A percentile compares a stretch with the other conserved stretches of the same genome.
These are phyloP conservation scores for Cladochytrium replicatum DNA, from an alignment of 192 early-diverging fungal species.

Conservation along the genomic window DNA sequence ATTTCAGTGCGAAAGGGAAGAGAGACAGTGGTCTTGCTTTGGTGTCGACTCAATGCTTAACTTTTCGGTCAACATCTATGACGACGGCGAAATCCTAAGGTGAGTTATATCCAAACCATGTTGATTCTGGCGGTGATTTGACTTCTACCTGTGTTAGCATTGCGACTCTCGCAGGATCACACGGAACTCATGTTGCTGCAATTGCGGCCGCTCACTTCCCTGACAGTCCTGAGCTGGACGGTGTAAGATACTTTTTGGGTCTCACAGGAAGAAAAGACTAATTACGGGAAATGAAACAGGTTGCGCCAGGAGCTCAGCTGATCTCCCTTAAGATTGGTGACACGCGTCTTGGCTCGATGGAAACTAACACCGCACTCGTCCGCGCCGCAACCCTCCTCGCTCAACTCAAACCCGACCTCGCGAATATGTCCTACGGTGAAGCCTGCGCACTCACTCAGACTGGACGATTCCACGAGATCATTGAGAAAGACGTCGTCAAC, in stretches of 20 bases:
- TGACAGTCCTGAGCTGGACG: conserved; percentile 72
- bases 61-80: conserved; percentile 91
- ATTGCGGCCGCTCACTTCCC: conserved; percentile 86
- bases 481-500: conserved; percentile 76
- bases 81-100: conserved; percentile 44
- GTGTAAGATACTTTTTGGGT: conserved; percentile 43
- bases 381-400: conserved; percentile 63
- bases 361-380: conserved; percentile 72
- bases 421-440: conserved; percentile 68
- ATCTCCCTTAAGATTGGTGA: conserved; percentile 92
- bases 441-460: conserved; percentile 51
- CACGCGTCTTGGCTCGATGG: conserved; percentile 59
- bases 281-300: no score
- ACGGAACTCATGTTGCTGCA: conserved; percentile 91
- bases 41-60: conserved; percentile 69
- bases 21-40: conserved; percentile 63
- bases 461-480: conserved; percentile 73
- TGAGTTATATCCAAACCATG: no score
- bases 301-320: conserved; percentile 92
- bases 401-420: conserved; percentile 30
- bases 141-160: conserved; percentile 53
- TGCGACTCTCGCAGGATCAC: conserved; percentile 71
- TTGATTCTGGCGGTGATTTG: neutral
- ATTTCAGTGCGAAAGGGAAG: conserved; percentile 62
- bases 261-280: neutral